Percentiles rank a stretch among this genome's conserved stretches.
phyloP scores from a whole-genome alignment of 352 stramenopile genomes.

The Pythium scleroteichum region DNA sequence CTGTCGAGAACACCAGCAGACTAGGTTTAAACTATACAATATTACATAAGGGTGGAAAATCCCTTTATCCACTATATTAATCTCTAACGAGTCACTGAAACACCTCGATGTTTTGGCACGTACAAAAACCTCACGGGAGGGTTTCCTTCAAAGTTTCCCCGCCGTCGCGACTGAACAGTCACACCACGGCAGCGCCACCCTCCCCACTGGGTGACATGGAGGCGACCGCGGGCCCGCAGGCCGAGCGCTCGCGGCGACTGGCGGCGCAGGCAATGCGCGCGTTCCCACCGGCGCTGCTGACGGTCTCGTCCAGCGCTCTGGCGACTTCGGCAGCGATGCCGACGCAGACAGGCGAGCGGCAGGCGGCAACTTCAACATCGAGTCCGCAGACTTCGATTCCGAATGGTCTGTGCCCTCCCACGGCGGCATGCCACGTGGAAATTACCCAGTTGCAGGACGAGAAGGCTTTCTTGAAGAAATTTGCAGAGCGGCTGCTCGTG shows the following conservation, averaged over 20 bases:
- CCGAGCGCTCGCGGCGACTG: conserved; percentile 28
- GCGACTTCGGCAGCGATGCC: too few species aligned
- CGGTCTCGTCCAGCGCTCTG: neutral
- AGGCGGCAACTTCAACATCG: conserved; percentile 22
- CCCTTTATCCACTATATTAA: neutral
- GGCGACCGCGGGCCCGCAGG: conserved; percentile 20
- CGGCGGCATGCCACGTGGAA: conserved; percentile 38
- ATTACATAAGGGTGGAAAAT: too few species aligned
- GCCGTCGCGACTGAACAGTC: conserved; percentile 8
- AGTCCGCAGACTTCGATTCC: neutral
- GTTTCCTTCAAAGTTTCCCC: neutral
- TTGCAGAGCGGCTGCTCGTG: conserved; percentile 65
- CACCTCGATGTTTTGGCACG: too few species aligned
- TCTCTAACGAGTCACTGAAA: too few species aligned
- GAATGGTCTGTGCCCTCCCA: conserved; percentile 21
- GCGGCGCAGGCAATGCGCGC: conserved; percentile 16
- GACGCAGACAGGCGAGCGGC: neutral
- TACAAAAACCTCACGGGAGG: conserved; percentile 12
- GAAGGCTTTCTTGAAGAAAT: conserved; percentile 63
- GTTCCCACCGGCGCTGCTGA: conserved; percentile 16
- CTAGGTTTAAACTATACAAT: too few species aligned
- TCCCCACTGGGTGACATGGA: too few species aligned
- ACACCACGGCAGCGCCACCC: neutral
- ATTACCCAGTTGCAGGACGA: conserved; percentile 54
- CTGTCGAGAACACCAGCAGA: neutral